Base-by-base conservation (phyloP, 2,329 filamentous ascomycete species). In the Capronia epimyces region DNA sequence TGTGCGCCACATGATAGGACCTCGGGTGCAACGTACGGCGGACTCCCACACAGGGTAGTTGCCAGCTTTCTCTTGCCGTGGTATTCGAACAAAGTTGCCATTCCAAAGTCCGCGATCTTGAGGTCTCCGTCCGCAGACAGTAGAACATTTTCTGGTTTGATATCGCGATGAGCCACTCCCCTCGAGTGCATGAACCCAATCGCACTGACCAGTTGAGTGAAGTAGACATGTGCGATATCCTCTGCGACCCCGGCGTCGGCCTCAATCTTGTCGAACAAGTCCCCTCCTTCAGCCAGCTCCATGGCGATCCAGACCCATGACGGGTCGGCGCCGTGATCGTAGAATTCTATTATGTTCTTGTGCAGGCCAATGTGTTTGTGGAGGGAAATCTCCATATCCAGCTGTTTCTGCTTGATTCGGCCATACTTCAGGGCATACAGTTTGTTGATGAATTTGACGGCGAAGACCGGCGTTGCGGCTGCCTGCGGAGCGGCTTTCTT, bases 181-280 rank as follows among this genome's bases (percentile, higher is more conserved):
- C 93, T 96, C 27, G 87, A 88, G 71, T 98, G 93, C 80, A 97
- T 94, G 71, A 90, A 98, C 64, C 85, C 85, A 56, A 97, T 87
- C 7, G 91, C 93, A 65, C 83, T 83, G 62, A 97, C 80, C 55
- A 98, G 79, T 71, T 98, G 93, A 2, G 84, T 80, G 68, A 98
- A 98, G 73, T 97, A 98, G 55, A 96, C 82, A 67, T 98, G 94
- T 27, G 93, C 91, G 65, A 98, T 89, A 66, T 97, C 88, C 67
- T 95, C 83, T 5, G 85, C 81, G n/a, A 97, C 89, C 42, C 93
- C 93, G 39, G 91, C 87, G 68, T 98, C 93, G 15, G 93, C 90
- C 71, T 98, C 94, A 62, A 98, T 97, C 75, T 98, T 98, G 81
- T 98, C 93, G 68, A 98, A 98, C 6, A 98, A 77, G 66, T 98